Evolutionary conservation across 192 early-diverging fungal genomes (phyloP).

Genomic region (Blastocladiella britannica): DNA sequence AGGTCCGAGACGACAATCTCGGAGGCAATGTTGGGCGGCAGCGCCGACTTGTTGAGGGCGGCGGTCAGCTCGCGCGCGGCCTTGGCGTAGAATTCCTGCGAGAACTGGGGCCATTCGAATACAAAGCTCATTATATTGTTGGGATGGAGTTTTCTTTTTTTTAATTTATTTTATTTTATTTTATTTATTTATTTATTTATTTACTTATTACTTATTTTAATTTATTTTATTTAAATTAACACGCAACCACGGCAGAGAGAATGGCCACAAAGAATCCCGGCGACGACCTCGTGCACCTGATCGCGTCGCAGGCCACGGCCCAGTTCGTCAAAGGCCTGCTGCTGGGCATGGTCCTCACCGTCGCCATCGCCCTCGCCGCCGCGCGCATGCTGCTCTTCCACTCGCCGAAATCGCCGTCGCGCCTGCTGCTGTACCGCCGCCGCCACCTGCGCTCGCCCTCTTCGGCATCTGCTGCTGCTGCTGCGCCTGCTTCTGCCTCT

Average conservation of each 20-base stretch:
- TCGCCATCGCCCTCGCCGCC: not conserved
- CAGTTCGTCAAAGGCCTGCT: constrained; percentile 1
- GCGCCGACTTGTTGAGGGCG: constrained; percentile 85
- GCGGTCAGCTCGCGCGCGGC: constrained; percentile 66
- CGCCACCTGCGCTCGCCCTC: not conserved
- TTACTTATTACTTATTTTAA: too few relatives aligned
- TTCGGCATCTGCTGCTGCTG: too few relatives aligned
- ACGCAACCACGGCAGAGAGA: too few relatives aligned
- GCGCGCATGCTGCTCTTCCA: not conserved
- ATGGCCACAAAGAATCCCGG: too few relatives aligned
- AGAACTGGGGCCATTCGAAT: constrained; percentile 90
- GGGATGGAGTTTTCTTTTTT: too few relatives aligned
- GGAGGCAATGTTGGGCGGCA: constrained; percentile 79
- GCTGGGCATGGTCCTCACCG: not conserved
- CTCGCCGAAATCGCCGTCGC: not conserved
- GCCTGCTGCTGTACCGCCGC: not conserved
- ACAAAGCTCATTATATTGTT: constrained; percentile 97
- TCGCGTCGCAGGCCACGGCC: not conserved
- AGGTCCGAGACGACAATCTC: constrained; percentile 81
- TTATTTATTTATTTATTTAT: too few relatives aligned
- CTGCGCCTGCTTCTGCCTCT: too few relatives aligned
- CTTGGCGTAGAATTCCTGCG: constrained; percentile 62
- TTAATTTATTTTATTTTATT: too few relatives aligned
- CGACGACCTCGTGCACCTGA: not conserved
- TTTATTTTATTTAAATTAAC: too few relatives aligned